Percentiles rank a stretch among this genome's conserved stretches.
Evolutionary conservation across 2,329 filamentous ascomycete species (phyloP).

Genomic region (Colletotrichum sp.): DNA sequence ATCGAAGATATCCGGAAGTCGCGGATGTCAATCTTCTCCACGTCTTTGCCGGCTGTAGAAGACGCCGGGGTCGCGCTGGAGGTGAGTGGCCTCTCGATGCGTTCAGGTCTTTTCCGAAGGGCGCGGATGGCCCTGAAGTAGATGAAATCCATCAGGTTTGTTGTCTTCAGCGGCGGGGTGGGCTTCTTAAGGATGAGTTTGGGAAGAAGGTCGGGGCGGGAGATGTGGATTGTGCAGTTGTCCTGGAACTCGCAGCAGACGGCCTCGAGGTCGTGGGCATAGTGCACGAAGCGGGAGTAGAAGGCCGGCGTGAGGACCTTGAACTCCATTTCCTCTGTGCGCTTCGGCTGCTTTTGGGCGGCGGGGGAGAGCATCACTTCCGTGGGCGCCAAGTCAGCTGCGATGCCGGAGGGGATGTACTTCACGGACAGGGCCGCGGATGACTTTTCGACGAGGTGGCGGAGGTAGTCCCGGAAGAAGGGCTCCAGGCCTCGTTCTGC

Average conservation of each 20-base stretch:
- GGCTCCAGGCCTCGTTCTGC: slow-evolving; percentile 53
- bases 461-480: slow-evolving; percentile 53
- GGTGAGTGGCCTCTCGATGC: slow-evolving; percentile 44
- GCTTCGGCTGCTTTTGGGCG: slow-evolving; percentile 20
- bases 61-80: slow-evolving; percentile 32
- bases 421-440: slow-evolving; percentile 50
- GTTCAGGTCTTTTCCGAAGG: slow-evolving; percentile 46
- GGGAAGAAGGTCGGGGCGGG: slow-evolving; percentile 56
- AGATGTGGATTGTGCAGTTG: slow-evolving; percentile 63
- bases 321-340: slow-evolving; percentile 52
- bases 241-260: slow-evolving; percentile 65
- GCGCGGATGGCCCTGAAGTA: slow-evolving; percentile 49
- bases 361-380: slow-evolving; percentile 42
- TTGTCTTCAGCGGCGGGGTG: slow-evolving; percentile 36
- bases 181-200: slow-evolving; percentile 47
- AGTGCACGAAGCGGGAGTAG: slow-evolving; percentile 69
- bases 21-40: slow-evolving; percentile 42
- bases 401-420: slow-evolving; percentile 58
- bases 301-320: slow-evolving; percentile 68
- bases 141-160: slow-evolving; percentile 40
- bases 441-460: slow-evolving; percentile 52
- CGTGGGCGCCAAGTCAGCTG: background rate
- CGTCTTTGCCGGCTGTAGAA: slow-evolving; percentile 12
- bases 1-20: slow-evolving; percentile 54
- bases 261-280: slow-evolving; percentile 65